phyloP scores from a whole-genome alignment of 1,284 basidiomycete species.

The Vanrija sp. region DNA sequence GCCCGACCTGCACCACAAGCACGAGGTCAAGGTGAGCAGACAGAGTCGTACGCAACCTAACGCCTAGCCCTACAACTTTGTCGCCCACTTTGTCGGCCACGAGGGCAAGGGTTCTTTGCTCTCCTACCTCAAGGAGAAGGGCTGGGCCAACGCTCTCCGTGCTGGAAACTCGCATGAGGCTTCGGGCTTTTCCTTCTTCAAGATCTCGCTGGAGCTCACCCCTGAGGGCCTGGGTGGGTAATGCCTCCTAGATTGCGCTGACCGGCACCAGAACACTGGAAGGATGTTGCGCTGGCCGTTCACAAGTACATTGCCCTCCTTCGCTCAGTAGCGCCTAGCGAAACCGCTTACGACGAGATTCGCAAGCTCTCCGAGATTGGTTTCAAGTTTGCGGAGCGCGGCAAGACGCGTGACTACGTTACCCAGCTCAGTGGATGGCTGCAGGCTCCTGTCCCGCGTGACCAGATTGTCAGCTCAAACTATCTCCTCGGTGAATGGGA shows the following conservation, averaged over 20 bases:
- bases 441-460: constrained; percentile 63
- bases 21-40: constrained; percentile 61
- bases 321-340: constrained; percentile 61
- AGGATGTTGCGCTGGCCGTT: constrained; percentile 64
- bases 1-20: constrained; percentile 74
- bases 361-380: constrained; percentile 67
- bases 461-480: constrained; percentile 71
- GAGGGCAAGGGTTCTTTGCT: constrained; percentile 93
- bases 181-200: constrained; percentile 85
- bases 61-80: constrained; percentile 64
- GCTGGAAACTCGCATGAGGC: constrained; percentile 65
- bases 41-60: not conserved
- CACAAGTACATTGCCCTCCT: constrained; percentile 89
- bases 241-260: constrained; percentile 3
- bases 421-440: constrained; percentile 72
- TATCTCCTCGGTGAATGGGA: constrained; percentile 76
- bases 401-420: constrained; percentile 72
- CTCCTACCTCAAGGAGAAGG: constrained; percentile 85
- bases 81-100: constrained; percentile 88
- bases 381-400: constrained; percentile 88
- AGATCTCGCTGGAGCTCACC: constrained; percentile 76
- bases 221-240: constrained; percentile 75
- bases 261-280: constrained; percentile 62
- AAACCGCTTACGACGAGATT: constrained; percentile 76
- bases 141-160: constrained; percentile 81